Percentiles rank a stretch among this genome's conserved stretches.
phyloP scores from a whole-genome alignment of 2,329 filamentous ascomycete genomes.

The Paecilomyces sp. region DNA sequence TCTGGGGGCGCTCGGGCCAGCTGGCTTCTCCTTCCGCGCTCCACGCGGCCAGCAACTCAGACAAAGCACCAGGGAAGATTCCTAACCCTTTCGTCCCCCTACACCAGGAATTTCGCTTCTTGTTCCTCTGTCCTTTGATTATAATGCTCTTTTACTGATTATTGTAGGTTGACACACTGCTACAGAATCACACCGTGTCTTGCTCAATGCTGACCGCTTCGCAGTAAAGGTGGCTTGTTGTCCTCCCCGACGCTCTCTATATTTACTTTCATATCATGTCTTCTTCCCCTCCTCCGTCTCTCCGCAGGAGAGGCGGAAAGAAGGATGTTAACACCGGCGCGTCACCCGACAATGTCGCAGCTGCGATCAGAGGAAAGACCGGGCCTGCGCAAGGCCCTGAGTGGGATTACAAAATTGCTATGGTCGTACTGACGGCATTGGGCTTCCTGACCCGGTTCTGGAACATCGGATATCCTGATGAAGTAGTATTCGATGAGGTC shows the following conservation, averaged over 20 bases:
- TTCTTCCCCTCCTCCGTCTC: conserved; percentile 25
- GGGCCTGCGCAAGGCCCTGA: conserved; percentile 44
- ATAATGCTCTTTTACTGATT: conserved; percentile 1
- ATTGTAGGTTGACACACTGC: background rate
- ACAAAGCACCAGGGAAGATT: background rate
- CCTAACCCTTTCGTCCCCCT: background rate
- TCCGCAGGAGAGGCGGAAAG: conserved; percentile 37
- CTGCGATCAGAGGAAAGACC: conserved; percentile 6
- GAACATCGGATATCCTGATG: conserved; percentile 88
- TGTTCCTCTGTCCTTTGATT: background rate
- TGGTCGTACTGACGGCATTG: conserved; percentile 68
- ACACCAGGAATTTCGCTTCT: background rate
- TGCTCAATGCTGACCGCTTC: background rate
- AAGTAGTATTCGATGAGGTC: conserved; percentile 98
- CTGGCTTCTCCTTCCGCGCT: background rate
- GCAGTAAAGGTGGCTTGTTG: conserved; percentile 7
- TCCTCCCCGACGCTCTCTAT: conserved; percentile 7
- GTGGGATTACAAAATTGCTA: conserved; percentile 75
- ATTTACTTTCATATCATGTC: conserved; percentile 20
- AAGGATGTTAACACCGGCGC: conserved; percentile 21
- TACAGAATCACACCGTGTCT: background rate
- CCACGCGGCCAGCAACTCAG: background rate
- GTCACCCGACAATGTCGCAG: conserved; percentile 16
- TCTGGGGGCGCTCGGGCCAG: background rate
- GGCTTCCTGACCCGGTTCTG: conserved; percentile 92